Percentiles rank a stretch among this genome's conserved stretches.
phyloP scores from a whole-genome alignment of 306 rosid species.

The Castanopsis chinensis region DNA sequence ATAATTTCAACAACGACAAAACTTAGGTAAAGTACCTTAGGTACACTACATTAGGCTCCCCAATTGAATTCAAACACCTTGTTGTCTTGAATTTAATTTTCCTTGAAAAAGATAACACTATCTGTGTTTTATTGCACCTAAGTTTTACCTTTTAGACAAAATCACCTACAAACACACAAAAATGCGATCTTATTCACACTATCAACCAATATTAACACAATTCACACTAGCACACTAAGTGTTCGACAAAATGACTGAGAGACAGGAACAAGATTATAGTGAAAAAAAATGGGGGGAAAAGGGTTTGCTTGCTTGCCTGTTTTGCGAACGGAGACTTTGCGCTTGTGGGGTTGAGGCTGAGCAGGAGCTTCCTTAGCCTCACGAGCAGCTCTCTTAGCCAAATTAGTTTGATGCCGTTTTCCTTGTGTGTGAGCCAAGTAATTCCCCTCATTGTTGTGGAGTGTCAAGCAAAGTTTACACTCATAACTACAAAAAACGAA shows the following conservation, averaged over 20 bases:
- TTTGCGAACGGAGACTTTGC: conserved; percentile 74
- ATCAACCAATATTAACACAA: background rate
- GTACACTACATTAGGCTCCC: too few species aligned
- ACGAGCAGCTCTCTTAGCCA: conserved; percentile 93
- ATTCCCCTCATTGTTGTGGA: conserved; percentile 95
- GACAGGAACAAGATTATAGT: too few species aligned
- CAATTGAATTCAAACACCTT: too few species aligned
- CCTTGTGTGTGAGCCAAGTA: conserved; percentile 98
- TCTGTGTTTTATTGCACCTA: too few species aligned
- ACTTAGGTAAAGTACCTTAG: too few species aligned
- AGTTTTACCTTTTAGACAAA: too few species aligned
- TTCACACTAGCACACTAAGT: background rate
- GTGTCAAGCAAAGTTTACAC: conserved; percentile 88
- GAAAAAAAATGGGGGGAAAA: background rate
- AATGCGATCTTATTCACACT: background rate
- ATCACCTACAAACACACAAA: background rate
- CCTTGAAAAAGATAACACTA: too few species aligned
- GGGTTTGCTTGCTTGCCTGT: conserved; percentile 39
- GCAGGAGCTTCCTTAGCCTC: conserved; percentile 97
- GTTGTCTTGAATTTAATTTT: too few species aligned
- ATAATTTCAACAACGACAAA: too few species aligned
- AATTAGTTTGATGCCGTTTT: conserved; percentile 89
- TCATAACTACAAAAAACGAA: conserved; percentile 57
- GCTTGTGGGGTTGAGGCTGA: conserved; percentile 97
- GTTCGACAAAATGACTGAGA: conserved; percentile 6